Evolutionary conservation across 306 rosid genomes (phyloP).

Genomic region (Prinsepia uniflora): DNA sequence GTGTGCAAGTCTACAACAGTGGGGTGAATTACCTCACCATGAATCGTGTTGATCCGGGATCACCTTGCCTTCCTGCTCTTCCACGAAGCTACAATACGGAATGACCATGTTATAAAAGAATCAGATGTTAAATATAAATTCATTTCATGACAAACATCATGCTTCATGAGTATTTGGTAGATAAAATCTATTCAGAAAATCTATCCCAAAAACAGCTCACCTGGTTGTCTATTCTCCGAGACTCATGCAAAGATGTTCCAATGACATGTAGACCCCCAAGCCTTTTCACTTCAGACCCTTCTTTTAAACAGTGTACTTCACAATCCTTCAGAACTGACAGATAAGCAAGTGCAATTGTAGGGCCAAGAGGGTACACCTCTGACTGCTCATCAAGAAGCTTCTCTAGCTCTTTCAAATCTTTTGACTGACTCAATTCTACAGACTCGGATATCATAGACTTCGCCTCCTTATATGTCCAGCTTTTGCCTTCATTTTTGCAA

Average conservation of each 20-base stretch:
- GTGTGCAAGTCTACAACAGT: neutral
- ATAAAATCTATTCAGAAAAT: slow-evolving; percentile 1
- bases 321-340: slow-evolving; percentile 79
- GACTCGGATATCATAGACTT: slow-evolving; percentile 77
- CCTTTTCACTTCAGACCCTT: slow-evolving; percentile 87
- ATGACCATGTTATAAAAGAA: neutral
- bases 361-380: slow-evolving; percentile 90
- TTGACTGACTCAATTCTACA: slow-evolving; percentile 81
- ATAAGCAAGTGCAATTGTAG: slow-evolving; percentile 78
- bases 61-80: slow-evolving; percentile 98
- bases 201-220: slow-evolving; percentile 36
- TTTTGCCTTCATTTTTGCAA: slow-evolving; percentile 74
- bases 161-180: neutral
- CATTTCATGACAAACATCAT: neutral
- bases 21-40: slow-evolving; percentile 77
- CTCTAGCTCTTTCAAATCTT: slow-evolving; percentile 60
- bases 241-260: slow-evolving; percentile 93
- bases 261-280: slow-evolving; percentile 97
- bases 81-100: slow-evolving; percentile 68
- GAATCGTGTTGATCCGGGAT: slow-evolving; percentile 97
- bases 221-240: slow-evolving; percentile 98
- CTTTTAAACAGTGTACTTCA: slow-evolving; percentile 66
- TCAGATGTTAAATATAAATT: slow-evolving; percentile 2
- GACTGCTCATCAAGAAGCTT: slow-evolving; percentile 70
- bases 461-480: slow-evolving; percentile 80